These are phyloP conservation scores for Yamadazyma insecticola DNA, from an alignment of 805 yeast genomes.

Conservation along the genomic window DNA sequence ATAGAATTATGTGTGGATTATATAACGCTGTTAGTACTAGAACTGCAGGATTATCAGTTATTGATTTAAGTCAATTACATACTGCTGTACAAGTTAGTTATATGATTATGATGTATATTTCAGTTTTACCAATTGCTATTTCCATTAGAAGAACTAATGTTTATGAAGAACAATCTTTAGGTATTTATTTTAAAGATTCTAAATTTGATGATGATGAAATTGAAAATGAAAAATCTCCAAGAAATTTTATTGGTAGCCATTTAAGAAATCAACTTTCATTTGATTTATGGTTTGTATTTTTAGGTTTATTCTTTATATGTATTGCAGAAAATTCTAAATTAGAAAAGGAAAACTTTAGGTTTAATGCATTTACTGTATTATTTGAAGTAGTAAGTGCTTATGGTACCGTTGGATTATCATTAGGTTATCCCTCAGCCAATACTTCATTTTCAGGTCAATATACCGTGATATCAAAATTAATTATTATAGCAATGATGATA, in stretches of 20 bases:
- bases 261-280: conserved; percentile 87
- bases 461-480: conserved; percentile 68
- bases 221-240: conserved; percentile 39
- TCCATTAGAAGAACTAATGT: conserved; percentile 96
- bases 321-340: conserved; percentile 75
- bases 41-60: conserved; percentile 85
- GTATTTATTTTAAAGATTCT: conserved; percentile 60
- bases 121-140: conserved; percentile 93
- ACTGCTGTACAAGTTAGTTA: conserved; percentile 93
- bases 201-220: conserved; percentile 16
- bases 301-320: conserved; percentile 83
- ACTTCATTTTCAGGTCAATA: conserved; percentile 75
- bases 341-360: conserved; percentile 36
- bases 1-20: conserved; percentile 72
- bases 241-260: conserved; percentile 77
- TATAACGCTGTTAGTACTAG: conserved; percentile 91
- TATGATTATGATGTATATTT: conserved; percentile 96
- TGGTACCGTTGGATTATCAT: conserved; percentile 91
- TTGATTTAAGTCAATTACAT: conserved; percentile 65
- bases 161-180: conserved; percentile 94
- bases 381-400: conserved; percentile 94
- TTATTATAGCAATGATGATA: conserved; percentile 83
- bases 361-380: conserved; percentile 65
- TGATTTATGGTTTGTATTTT: conserved; percentile 89
- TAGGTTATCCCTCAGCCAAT: conserved; percentile 69